Conservation (phyloP, 257 asterid genomes). For the Solanum virginianum region DNA sequence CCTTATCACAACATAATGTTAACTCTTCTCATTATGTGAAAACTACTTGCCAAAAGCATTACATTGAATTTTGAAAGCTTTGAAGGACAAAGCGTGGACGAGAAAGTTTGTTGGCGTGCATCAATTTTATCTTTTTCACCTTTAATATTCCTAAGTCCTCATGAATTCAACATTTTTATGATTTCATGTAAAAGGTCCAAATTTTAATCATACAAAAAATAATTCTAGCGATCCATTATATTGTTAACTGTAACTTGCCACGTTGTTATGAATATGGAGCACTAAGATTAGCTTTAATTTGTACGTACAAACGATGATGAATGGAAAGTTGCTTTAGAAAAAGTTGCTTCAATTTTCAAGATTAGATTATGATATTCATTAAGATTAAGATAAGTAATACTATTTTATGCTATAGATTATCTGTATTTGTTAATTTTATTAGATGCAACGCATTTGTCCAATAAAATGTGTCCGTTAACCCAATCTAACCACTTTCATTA, state of each 20-base stretch:
- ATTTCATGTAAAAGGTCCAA: background rate
- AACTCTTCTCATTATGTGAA: background rate
- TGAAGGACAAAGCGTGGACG: background rate
- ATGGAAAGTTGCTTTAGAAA: background rate
- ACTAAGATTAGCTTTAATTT: background rate
- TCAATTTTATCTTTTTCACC: background rate
- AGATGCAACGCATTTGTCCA: background rate
- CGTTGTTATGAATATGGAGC: background rate
- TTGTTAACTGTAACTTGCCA: background rate
- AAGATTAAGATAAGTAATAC: background rate
- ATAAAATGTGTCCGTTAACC: background rate
- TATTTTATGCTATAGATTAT: background rate
- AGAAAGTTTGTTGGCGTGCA: background rate
- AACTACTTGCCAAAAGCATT: background rate
- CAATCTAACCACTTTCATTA: background rate
- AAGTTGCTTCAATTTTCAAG: background rate
- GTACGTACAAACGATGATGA: background rate
- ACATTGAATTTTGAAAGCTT: background rate
- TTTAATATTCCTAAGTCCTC: background rate
- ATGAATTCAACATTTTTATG: background rate
- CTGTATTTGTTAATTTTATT: background rate
- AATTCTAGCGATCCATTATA: background rate
- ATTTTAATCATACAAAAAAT: background rate
- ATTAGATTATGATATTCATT: background rate
- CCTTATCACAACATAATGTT: no score